phyloP scores from a whole-genome alignment of 129 eudicot genomes.

The Helianthus tuberosus region DNA sequence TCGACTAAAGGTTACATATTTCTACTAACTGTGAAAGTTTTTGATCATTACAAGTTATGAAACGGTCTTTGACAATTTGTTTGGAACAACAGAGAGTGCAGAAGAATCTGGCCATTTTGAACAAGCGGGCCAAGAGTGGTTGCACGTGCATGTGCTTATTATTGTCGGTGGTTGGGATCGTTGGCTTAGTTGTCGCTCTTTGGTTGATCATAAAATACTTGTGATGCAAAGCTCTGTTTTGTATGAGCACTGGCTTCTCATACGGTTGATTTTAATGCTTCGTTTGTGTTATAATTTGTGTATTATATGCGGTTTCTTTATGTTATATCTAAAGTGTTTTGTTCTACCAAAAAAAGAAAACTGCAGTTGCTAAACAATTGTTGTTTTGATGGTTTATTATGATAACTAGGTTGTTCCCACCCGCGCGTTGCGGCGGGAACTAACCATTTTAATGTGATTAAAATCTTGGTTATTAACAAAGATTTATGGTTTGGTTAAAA shows the following conservation, averaged over 20 bases:
- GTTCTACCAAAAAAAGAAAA: conserved; percentile 11
- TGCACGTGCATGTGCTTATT: conserved; percentile 77
- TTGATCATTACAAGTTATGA: neutral
- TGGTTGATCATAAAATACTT: conserved; percentile 60
- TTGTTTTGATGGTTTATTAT: neutral
- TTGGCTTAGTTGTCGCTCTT: conserved; percentile 49
- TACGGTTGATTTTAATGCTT: conserved; percentile 27
- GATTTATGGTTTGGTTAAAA: no score
- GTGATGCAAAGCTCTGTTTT: conserved; percentile 30
- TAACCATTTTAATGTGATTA: no score
- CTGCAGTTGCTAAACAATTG: conserved; percentile 5
- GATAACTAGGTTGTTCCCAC: no score
- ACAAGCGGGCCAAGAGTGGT: conserved; percentile 77
- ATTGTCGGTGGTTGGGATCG: conserved; percentile 59
- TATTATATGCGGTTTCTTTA: conserved; percentile 12
- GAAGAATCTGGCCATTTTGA: conserved; percentile 68
- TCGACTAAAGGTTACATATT: conserved; percentile 68
- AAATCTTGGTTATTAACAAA: no score
- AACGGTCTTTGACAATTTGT: conserved; percentile 6
- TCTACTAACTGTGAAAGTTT: neutral
- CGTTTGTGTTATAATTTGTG: conserved; percentile 31
- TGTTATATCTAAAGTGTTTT: conserved; percentile 24
- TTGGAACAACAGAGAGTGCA: conserved; percentile 62
- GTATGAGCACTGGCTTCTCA: conserved; percentile 23
- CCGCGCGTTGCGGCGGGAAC: no score